Evolutionary conservation across 495 filamentous ascomycete species (phyloP).

Genomic region (Penicillium simplicissimum): DNA sequence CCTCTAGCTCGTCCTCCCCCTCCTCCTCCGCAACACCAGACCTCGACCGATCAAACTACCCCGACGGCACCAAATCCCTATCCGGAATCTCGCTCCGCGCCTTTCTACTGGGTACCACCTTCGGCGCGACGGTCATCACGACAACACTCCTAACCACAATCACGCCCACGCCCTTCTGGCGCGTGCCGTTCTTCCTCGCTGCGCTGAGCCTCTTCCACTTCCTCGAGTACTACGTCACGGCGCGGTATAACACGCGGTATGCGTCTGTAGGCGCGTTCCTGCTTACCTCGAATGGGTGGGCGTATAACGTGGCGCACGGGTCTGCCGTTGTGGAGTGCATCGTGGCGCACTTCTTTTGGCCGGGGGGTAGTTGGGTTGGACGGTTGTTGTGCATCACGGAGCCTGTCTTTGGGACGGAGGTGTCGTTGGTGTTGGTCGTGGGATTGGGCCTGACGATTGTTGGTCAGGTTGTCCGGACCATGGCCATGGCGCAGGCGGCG

Average conservation of each 20-base stretch:
- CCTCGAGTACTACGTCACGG: slow-evolving; percentile 91
- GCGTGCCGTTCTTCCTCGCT: slow-evolving; percentile 75
- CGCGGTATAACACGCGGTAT: slow-evolving; percentile 73
- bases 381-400: slow-evolving; percentile 33
- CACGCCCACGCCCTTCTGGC: slow-evolving; percentile 64
- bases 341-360: slow-evolving; percentile 57
- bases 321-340: slow-evolving; percentile 71
- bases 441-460: slow-evolving; percentile 65
- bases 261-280: slow-evolving; percentile 77
- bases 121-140: slow-evolving; percentile 46
- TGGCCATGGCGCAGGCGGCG: slow-evolving; percentile 87
- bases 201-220: slow-evolving; percentile 86
- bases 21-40: slow-evolving; percentile 1
- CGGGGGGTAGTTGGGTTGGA: slow-evolving; percentile 26
- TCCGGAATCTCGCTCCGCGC: slow-evolving; percentile 76
- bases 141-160: slow-evolving; percentile 43
- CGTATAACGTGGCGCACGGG: slow-evolving; percentile 80
- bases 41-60: slow-evolving; percentile 44
- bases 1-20: slow-evolving; percentile 4
- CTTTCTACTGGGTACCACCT: slow-evolving; percentile 55
- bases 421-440: slow-evolving; percentile 36
- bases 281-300: slow-evolving; percentile 78
- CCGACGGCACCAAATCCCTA: slow-evolving; percentile 66
- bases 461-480: slow-evolving; percentile 71
- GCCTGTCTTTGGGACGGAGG: slow-evolving; percentile 13